phyloP scores from a whole-genome alignment of 176 grass and related monocot genomes.

The Hyparrhenia diplandra region DNA sequence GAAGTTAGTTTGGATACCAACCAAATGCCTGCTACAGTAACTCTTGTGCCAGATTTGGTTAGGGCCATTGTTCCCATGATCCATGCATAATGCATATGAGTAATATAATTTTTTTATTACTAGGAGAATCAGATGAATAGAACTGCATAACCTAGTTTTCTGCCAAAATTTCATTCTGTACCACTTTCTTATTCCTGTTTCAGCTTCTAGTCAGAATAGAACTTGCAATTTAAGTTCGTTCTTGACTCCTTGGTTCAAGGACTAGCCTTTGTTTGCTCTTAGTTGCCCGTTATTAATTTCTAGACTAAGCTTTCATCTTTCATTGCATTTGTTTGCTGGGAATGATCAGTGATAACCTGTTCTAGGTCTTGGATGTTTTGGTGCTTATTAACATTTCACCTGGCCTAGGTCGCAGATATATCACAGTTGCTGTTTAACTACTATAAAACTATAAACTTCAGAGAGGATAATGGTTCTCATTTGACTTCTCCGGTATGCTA shows the following conservation, averaged over 20 bases:
- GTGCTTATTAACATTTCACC: slow-evolving; percentile 15
- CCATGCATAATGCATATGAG: background rate
- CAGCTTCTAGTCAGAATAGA: slow-evolving; percentile 22
- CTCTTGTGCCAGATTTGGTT: slow-evolving; percentile 1
- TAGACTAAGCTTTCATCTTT: background rate
- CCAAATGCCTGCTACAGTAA: background rate
- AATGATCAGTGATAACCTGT: background rate
- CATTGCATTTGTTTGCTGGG: background rate
- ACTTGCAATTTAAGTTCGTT: background rate
- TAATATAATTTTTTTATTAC: background rate
- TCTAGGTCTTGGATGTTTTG: background rate
- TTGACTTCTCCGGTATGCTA: slow-evolving; percentile 34
- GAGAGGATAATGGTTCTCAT: slow-evolving; percentile 32
- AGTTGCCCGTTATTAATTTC: background rate
- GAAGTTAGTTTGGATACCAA: background rate
- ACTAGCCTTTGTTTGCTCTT: background rate
- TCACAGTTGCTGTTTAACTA: slow-evolving; percentile 67
- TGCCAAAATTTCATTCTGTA: background rate
- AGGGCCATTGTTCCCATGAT: background rate
- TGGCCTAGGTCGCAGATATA: slow-evolving; percentile 70
- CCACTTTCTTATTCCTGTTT: slow-evolving; percentile 13
- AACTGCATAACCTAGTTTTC: background rate
- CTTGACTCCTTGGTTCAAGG: background rate
- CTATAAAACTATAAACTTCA: slow-evolving; percentile 60
- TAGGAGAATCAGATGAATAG: background rate